Percentiles rank a stretch among this genome's conserved stretches.
These are phyloP conservation scores for Pyrenophora graminea DNA, from an alignment of 2,329 filamentous ascomycete genomes.

Conservation along the genomic window DNA sequence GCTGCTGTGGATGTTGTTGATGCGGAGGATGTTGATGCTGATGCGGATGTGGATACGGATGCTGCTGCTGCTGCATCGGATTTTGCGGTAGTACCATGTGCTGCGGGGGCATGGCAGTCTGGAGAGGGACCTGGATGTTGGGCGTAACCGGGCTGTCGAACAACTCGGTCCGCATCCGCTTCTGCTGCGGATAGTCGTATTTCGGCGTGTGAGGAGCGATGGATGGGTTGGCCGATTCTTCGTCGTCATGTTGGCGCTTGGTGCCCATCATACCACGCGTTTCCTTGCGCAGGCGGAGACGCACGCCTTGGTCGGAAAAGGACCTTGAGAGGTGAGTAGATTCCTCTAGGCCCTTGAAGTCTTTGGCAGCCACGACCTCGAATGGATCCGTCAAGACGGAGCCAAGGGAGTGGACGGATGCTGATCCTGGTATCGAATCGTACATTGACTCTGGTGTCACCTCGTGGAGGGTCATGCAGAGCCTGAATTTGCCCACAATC, in stretches of 20 bases:
- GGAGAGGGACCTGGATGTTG: no score
- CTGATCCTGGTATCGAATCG: neutral
- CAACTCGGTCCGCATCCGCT: no score
- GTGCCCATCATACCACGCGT: slow-evolving; percentile 56
- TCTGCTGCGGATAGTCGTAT: no score
- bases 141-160: no score
- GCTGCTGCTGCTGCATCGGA: no score
- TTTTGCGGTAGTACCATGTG: no score
- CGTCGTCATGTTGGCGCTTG: slow-evolving; percentile 19
- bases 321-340: slow-evolving; percentile 80
- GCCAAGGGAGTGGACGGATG: slow-evolving; percentile 52
- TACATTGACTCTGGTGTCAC: slow-evolving; percentile 26
- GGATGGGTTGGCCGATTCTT: no score
- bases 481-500: slow-evolving; percentile 70
- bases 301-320: slow-evolving; percentile 86
- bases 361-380: slow-evolving; percentile 64
- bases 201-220: no score
- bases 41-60: no score
- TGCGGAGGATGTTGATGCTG: no score
- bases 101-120: no score
- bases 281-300: slow-evolving; percentile 81
- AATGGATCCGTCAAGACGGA: slow-evolving; percentile 69
- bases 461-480: slow-evolving; percentile 77
- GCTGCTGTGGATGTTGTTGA: no score
- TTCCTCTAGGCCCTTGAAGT: slow-evolving; percentile 78